Conservation (phyloP, 2,329 filamentous ascomycete species). For the Lecanicillium sp. region DNA sequence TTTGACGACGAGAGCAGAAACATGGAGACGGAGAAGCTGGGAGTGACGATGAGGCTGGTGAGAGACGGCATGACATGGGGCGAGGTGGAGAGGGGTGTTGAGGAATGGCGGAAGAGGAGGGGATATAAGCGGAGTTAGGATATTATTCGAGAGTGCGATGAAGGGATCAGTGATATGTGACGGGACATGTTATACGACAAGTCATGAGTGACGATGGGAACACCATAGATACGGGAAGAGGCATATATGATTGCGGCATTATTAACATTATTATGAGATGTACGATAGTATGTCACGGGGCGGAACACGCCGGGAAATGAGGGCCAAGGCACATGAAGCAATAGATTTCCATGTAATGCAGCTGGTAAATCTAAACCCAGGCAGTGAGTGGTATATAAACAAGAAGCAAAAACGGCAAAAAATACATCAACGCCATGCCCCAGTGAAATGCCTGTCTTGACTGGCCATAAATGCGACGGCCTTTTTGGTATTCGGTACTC, state of each 20-base stretch:
- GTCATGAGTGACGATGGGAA: no score
- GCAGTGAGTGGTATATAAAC: slow-evolving; percentile 9
- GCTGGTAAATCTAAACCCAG: no score
- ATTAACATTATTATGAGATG: no score
- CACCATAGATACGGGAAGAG: no score
- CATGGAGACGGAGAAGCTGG: slow-evolving; percentile 69
- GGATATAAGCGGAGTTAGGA: slow-evolving; percentile 31
- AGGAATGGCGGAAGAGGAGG: slow-evolving; percentile 71
- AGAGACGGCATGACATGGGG: slow-evolving; percentile 68
- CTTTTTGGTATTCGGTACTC: neutral
- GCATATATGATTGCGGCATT: no score
- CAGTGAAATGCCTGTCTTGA: neutral
- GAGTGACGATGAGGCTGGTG: slow-evolving; percentile 80
- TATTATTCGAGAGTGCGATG: neutral
- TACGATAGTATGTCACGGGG: no score
- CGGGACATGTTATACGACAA: neutral
- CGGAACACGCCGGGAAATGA: no score
- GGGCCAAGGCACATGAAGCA: no score
- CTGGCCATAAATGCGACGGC: neutral
- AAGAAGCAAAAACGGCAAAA: neutral
- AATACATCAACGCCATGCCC: neutral
- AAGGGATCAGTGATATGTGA: neutral
- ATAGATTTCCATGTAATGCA: no score
- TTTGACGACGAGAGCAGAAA: slow-evolving; percentile 92
- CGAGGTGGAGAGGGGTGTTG: slow-evolving; percentile 74